Conservation (phyloP, 2,329 filamentous ascomycete species). For the Sclerotinia sclerotiorum region DNA sequence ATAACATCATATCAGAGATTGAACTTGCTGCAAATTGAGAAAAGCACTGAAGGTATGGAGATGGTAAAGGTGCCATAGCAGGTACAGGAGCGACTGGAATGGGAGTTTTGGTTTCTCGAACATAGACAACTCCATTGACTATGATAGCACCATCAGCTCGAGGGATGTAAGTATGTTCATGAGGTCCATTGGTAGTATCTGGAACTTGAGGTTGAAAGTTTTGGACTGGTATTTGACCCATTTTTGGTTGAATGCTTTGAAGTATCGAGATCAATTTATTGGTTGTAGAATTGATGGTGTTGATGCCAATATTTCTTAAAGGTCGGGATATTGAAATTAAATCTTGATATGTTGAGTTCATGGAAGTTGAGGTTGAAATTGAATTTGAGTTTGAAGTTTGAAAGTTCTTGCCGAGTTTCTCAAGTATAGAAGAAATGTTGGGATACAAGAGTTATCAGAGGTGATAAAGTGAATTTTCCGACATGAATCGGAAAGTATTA, state of each 20-base stretch:
- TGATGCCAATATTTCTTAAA: not conserved
- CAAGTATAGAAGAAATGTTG: not conserved
- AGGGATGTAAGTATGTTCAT: constrained; percentile 56
- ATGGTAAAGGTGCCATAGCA: constrained; percentile 4
- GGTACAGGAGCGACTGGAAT: constrained; percentile 11
- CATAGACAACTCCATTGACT: constrained; percentile 30
- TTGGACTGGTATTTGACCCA: constrained; percentile 44
- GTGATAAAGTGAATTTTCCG: not conserved
- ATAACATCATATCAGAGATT: not conserved
- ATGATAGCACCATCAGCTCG: constrained; percentile 39
- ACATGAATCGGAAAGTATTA: not conserved
- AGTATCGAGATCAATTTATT: not conserved
- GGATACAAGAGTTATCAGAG: not conserved
- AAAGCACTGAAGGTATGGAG: not conserved
- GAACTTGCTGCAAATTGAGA: constrained; percentile 8
- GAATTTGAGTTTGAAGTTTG: not conserved
- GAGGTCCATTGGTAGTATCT: constrained; percentile 56
- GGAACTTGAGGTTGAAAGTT: constrained; percentile 60
- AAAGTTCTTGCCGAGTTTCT: not conserved
- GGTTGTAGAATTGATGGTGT: not conserved
- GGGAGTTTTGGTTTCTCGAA: constrained; percentile 19
- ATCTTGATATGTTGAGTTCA: not conserved
- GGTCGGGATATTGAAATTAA: not conserved
- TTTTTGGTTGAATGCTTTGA: constrained; percentile 39
- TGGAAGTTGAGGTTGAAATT: not conserved